Base-by-base conservation (phyloP, 768 basidiomycete genomes). In the Auriscalpium vulgare region DNA sequence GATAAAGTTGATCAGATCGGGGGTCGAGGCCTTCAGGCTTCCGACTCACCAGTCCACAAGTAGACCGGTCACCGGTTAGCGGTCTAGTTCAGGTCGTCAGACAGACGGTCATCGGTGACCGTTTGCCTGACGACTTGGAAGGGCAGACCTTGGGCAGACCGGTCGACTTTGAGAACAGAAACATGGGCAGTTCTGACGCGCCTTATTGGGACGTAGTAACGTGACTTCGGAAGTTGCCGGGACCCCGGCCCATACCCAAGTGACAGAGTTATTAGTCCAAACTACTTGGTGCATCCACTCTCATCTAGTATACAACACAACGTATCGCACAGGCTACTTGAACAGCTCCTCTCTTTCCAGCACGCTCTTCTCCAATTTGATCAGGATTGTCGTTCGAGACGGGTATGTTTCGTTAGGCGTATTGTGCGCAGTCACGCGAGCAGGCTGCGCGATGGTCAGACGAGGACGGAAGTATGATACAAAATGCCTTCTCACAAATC, bases 341-440 rank as follows among this genome's bases (percentile, higher is more conserved):
- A 94, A 70, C n/a, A 89, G 77, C 67, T 92, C 89, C 74, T 99
- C 97, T 47, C 97, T 82, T 63, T 95, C 93, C 66, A 99, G 75
- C 49, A 97, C 95, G 56, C 85, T 86, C 65, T 85, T 86, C 71
- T 97, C 93, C 58, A 98, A 76, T 72, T 98, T 98, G 74, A 99
- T 95, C 53, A 99, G 81, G 56, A 99, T 94, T n/a, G 95, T 95
- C 5, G 88, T 97, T 52, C 94, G 82, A 51, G 83, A 82, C 3
- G 95, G 91, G 65, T 78, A 81, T 56, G 88, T 84, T 10, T 85
- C 74, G 0, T 81, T 91, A 5, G 94, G 88, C 1, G 97, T 95
- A 56, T 86, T 87, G 68, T 98, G 97, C 0, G 95, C 94, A 0
- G 97, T 98, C 34, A 98, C 97, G 63, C 95, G 80, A 9, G 95